Evolutionary conservation across 345 rosid species (phyloP), one percentile per base, ranked within the genome.

Genomic region (Linum usitatissimum): DNA sequence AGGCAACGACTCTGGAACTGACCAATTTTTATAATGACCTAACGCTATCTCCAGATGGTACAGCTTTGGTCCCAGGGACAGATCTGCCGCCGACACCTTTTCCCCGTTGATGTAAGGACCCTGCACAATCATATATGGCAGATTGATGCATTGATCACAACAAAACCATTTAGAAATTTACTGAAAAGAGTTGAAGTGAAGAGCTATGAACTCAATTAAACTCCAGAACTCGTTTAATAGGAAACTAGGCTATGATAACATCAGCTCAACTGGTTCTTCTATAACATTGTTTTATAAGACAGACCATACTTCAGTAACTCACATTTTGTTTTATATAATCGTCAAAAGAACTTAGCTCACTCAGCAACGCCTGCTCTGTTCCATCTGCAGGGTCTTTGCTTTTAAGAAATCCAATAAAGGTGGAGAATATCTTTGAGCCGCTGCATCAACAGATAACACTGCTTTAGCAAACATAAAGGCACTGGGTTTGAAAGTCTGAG

Each of bases 341-440:
- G 64, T 93, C 79, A 69, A 90, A 77, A 60, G 82, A 73, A 67
- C 72, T 75, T 53, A 87, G 84, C 78, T 90, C 99, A 65, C 76
- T 72, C 30, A 86, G 78, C 40, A 93, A 80, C 68, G 82, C 82
- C 73, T 84, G 84, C 73, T 87, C 86, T 12, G 90, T 84, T 75
- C 94, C 99, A 78, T 90, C 91, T 64, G 30, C 71, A 30, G 86
- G 61, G 67, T 89, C 94, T 78, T 89, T 87, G 84, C 97, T 89
- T 78, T 89, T 89, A 30, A 92, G 91, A 61, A 87, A 89, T 68
- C 90, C 96, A 40, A 92, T 80, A 76, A 89, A 92, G 19, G 90
- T 78, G 65, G 98, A 89, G 82, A 89, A 87, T 34, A 89, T 83
- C 70, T 88, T 92, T 4, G 84, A 92, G 55, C 98, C 95, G n/a